Conservation (phyloP, 495 filamentous ascomycete species). For the Daldinia childiae region DNA sequence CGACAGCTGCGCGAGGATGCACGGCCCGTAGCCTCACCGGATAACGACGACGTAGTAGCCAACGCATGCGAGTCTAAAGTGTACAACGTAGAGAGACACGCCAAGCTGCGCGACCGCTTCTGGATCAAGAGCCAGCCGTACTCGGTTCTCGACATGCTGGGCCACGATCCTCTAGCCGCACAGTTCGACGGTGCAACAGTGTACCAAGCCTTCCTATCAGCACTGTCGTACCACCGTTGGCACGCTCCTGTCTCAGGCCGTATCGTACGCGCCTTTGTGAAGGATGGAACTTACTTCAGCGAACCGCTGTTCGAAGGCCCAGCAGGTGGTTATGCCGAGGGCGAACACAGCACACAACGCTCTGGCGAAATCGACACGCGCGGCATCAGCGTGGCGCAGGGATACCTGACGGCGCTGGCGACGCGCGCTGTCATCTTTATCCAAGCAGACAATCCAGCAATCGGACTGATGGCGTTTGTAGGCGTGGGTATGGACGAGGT, state of each 20-base stretch:
- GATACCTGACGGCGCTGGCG: slow-evolving; percentile 67
- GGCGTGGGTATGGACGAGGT: slow-evolving; percentile 78
- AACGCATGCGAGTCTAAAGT: slow-evolving; percentile 74
- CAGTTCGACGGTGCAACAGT: slow-evolving; percentile 69
- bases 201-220: slow-evolving; percentile 74
- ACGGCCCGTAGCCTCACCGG: slow-evolving; percentile 66
- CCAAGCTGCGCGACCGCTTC: slow-evolving; percentile 64
- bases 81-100: slow-evolving; percentile 54
- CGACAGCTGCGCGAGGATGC: slow-evolving; percentile 63
- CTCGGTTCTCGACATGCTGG: slow-evolving; percentile 70
- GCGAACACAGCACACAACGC: slow-evolving; percentile 37
- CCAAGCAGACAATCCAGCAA: slow-evolving; percentile 69
- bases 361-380: slow-evolving; percentile 45
- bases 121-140: slow-evolving; percentile 78
- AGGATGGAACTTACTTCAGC: slow-evolving; percentile 74
- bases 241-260: slow-evolving; percentile 70
- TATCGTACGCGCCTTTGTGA: slow-evolving; percentile 63
- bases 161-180: slow-evolving; percentile 57
- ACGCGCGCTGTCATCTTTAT: slow-evolving; percentile 74
- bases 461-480: slow-evolving; percentile 73
- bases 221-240: slow-evolving; percentile 76
- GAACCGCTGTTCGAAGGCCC: slow-evolving; percentile 65
- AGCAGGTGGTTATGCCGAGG: slow-evolving; percentile 33
- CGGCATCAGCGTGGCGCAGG: slow-evolving; percentile 57
- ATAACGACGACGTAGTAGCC: slow-evolving; percentile 64